Evolutionary conservation across 2,329 filamentous ascomycete genomes (phyloP).

Genomic region (Neurospora sp.): DNA sequence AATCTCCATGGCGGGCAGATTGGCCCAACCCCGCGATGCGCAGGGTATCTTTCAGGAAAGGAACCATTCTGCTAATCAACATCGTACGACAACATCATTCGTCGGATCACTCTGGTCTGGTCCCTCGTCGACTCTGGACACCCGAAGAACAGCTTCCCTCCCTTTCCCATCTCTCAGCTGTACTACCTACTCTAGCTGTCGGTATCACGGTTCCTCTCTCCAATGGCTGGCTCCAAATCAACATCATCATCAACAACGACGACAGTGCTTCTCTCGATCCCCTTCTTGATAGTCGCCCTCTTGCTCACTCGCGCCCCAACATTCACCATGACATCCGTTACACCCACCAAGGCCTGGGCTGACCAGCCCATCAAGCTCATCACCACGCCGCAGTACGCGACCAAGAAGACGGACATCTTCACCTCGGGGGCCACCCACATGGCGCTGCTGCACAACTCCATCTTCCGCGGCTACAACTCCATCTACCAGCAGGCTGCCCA

Average conservation of each 20-base stretch:
- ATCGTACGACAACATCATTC: constrained; percentile 11
- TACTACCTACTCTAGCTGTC: background rate
- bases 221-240: constrained; percentile 11
- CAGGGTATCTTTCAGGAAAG: background rate
- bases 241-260: background rate
- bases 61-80: background rate
- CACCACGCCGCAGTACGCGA: constrained; percentile 41
- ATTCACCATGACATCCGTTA: constrained; percentile 27
- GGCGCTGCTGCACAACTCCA: constrained; percentile 50
- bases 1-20: background rate
- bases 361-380: constrained; percentile 45
- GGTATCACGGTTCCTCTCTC: background rate
- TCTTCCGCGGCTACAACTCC: constrained; percentile 54
- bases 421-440: constrained; percentile 51
- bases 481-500: constrained; percentile 50
- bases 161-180: background rate
- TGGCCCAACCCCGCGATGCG: background rate
- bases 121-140: background rate
- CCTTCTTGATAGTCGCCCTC: constrained; percentile 22
- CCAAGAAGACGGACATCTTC: constrained; percentile 48
- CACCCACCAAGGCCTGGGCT: constrained; percentile 36
- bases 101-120: background rate
- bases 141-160: background rate
- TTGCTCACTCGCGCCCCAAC: constrained; percentile 26
- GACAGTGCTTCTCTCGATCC: constrained; percentile 12